Conservation (phyloP, 1,139 yeast genomes). For the Hansenula anomala region DNA sequence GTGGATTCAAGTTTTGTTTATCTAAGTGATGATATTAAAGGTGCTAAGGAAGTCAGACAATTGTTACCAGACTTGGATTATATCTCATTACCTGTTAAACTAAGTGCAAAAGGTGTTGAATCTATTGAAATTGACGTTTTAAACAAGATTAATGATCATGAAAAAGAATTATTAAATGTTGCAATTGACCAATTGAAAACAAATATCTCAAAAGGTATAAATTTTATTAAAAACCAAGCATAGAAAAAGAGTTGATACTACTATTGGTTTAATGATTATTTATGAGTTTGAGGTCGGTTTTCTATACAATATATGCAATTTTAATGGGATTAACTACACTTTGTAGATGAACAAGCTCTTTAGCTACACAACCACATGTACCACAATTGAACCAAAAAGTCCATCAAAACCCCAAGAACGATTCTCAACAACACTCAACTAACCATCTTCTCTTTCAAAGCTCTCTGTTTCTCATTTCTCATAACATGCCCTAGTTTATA, state of each 20-base stretch:
- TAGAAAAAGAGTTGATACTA: too few relatives aligned
- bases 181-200: slow-evolving; percentile 53
- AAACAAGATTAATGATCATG: slow-evolving; percentile 49
- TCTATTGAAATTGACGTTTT: slow-evolving; percentile 45
- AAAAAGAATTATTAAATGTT: slow-evolving; percentile 49
- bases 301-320: too few relatives aligned
- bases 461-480: too few relatives aligned
- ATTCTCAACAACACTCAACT: too few relatives aligned
- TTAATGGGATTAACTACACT: too few relatives aligned
- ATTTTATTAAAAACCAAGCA: slow-evolving; percentile 35
- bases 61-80: slow-evolving; percentile 35
- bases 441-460: too few relatives aligned
- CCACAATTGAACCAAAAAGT: too few relatives aligned
- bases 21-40: slow-evolving; percentile 38
- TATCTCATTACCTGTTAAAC: slow-evolving; percentile 62
- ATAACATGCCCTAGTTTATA: too few relatives aligned
- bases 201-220: slow-evolving; percentile 58
- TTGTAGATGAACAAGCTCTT: too few relatives aligned
- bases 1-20: slow-evolving; percentile 45
- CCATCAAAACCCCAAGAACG: too few relatives aligned
- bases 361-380: too few relatives aligned
- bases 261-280: not conserved
- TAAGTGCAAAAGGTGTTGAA: slow-evolving; percentile 54
- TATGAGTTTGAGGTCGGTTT: too few relatives aligned
- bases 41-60: slow-evolving; percentile 29